Conservation (phyloP, 805 yeast genomes). For the Candida manassasensis region DNA sequence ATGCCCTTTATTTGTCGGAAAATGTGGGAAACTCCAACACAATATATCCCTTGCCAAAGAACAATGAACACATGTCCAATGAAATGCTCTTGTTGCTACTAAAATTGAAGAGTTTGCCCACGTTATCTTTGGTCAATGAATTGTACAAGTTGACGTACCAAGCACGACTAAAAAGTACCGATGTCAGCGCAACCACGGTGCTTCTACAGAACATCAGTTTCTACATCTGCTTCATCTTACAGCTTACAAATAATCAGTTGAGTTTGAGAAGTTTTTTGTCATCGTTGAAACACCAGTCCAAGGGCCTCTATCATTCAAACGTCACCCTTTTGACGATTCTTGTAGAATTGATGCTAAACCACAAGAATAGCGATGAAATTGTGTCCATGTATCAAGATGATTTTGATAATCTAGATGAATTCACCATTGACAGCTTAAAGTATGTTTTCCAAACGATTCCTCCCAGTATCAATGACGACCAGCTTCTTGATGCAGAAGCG, state of each 20-base stretch:
- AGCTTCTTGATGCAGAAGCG: background rate
- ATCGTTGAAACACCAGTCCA: slow-evolving; percentile 16
- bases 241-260: slow-evolving; percentile 25
- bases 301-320: slow-evolving; percentile 3
- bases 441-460: background rate
- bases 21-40: slow-evolving; percentile 11
- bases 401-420: slow-evolving; percentile 2
- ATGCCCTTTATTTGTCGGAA: slow-evolving; percentile 30
- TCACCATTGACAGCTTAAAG: slow-evolving; percentile 1
- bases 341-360: background rate
- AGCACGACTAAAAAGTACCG: slow-evolving; percentile 20
- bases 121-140: slow-evolving; percentile 38
- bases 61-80: slow-evolving; percentile 27
- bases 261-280: slow-evolving; percentile 24
- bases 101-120: slow-evolving; percentile 41
- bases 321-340: slow-evolving; percentile 1
- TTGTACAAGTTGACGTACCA: slow-evolving; percentile 41
- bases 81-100: slow-evolving; percentile 29
- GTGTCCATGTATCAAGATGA: background rate
- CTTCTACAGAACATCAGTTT: slow-evolving; percentile 23
- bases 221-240: slow-evolving; percentile 26
- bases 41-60: slow-evolving; percentile 35
- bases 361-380: background rate
- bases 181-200: background rate
- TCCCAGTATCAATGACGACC: background rate